phyloP scores from a whole-genome alignment of 768 basidiomycete species.

The Cyclocybe cylindracea region DNA sequence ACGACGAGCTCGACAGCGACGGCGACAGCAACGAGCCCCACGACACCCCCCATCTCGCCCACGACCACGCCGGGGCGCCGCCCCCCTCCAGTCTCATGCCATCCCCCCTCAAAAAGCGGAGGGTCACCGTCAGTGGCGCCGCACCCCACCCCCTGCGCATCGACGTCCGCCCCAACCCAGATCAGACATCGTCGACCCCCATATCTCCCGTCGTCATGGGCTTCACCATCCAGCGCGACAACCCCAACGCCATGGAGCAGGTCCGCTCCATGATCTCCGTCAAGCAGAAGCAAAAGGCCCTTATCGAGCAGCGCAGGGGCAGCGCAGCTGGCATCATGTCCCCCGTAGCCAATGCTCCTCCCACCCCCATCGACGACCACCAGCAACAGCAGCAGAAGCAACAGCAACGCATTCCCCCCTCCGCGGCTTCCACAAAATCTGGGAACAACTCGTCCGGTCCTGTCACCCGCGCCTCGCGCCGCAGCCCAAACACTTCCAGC shows the following conservation, averaged over 20 bases:
- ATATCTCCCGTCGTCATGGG: slow-evolving; percentile 71
- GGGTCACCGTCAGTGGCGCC: slow-evolving; percentile 67
- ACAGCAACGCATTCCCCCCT: slow-evolving; percentile 6
- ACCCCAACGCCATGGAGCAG: slow-evolving; percentile 59
- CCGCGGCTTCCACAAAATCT: slow-evolving; percentile 11
- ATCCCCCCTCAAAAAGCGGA: slow-evolving; percentile 61
- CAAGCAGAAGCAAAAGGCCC: slow-evolving; percentile 72
- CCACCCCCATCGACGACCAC: slow-evolving; percentile 29
- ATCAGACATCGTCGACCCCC: slow-evolving; percentile 52
- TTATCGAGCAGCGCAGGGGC: slow-evolving; percentile 70
- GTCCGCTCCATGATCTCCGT: slow-evolving; percentile 61
- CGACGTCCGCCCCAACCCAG: slow-evolving; percentile 42
- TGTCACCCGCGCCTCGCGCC: slow-evolving; percentile 29
- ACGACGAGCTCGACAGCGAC: slow-evolving; percentile 36
- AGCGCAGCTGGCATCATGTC: slow-evolving; percentile 48
- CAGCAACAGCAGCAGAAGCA: slow-evolving; percentile 9
- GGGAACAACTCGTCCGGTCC: slow-evolving; percentile 12
- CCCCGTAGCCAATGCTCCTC: slow-evolving; percentile 31
- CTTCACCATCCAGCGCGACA: slow-evolving; percentile 58
- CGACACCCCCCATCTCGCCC: slow-evolving; percentile 36
- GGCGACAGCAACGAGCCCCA: slow-evolving; percentile 23
- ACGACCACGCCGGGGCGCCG: slow-evolving; percentile 31
- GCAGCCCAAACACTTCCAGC: slow-evolving; percentile 36
- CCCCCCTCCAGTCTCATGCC: slow-evolving; percentile 44
- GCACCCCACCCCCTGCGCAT: slow-evolving; percentile 56